Base-by-base conservation (phyloP, 2,329 filamentous ascomycete genomes). In the Pseudocercospora macadamiae region DNA sequence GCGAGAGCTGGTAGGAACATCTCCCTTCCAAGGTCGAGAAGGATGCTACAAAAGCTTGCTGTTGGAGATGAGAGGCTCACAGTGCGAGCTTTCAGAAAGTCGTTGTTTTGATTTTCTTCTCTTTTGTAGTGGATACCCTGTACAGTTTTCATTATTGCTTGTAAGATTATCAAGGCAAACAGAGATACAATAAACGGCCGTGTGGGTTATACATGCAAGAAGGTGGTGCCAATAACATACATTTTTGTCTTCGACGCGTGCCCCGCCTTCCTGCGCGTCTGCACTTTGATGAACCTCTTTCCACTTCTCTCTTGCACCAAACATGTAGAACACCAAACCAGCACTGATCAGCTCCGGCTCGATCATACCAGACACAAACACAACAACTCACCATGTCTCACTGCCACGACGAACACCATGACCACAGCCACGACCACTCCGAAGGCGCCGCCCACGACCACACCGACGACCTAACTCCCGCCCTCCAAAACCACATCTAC, bases 401-500 rank as follows among this genome's bases (percentile, higher is more conserved):
- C 62, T 79, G 78, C 61, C 82, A 85, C 63, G 77, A 80, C 63
- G 77, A 80, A 59, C 71, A 73, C 56, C 60, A 73, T 51, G 75
- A 76, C 44, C 70, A 75, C 60, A 70, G 73, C 66, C 75, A 80
- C 65, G 78, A 79, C 65, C 82, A 85, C 66, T 81, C 80, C 58
- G 80, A 86, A 67, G 77, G 82, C 68, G 80, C 82, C 63, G 77
- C 82, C 59, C 92, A 97, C 74, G 92, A 96, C 75, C 93, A 97
- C 77, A 88, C 85, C 47, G 90, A 97, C 79, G 93, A 97, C 79
- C 86, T 96, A 69, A 93, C 90, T 1, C 95, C 95, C 0, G 93
- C 93, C 1, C 82, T 97, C 14, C 93, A 97, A 76, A 89, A 88
- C 68, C 91, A 92, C 39, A 86, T 99, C 32, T 97, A 97, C 79